Evolutionary conservation across 768 basidiomycete species (phyloP).

Genomic region (Crassisporium funariophilum): DNA sequence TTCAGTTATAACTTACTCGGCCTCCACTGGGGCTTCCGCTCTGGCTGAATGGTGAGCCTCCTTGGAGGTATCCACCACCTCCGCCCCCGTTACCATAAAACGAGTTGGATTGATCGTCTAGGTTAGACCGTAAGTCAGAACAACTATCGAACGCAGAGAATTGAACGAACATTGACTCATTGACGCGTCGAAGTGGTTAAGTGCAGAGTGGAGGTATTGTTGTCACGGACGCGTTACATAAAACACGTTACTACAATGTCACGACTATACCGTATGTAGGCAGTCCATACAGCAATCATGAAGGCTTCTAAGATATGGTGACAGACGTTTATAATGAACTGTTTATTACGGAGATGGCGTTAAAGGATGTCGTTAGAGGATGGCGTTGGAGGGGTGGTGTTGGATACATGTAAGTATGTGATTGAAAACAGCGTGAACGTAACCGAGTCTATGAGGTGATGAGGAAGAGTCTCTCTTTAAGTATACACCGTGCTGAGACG

Average conservation of each 20-base stretch:
- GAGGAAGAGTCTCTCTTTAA: constrained; percentile 8
- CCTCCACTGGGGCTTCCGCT: constrained; percentile 63
- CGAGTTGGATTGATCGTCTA: constrained; percentile 28
- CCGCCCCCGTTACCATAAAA: constrained; percentile 46
- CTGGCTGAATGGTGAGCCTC: constrained; percentile 60
- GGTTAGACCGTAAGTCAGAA: not conserved
- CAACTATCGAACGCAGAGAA: not conserved
- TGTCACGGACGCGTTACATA: constrained; percentile 29
- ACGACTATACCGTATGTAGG: no score
- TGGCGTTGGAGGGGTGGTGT: no score
- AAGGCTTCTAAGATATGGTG: no score
- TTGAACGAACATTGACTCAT: constrained; percentile 37
- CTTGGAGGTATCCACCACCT: constrained; percentile 60
- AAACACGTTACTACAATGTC: constrained; percentile 1
- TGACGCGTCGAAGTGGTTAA: constrained; percentile 15
- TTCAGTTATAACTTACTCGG: constrained; percentile 33
- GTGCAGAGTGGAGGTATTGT: constrained; percentile 5
- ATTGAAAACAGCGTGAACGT: no score
- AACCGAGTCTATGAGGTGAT: no score
- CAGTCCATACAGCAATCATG: no score
- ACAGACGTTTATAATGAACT: no score
- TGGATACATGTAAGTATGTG: no score
- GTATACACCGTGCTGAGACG: constrained; percentile 49
- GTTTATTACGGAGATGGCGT: no score
- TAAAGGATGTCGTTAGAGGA: no score